Evolutionary conservation across 805 yeast species (phyloP).

Genomic region (Teunomyces stri): DNA sequence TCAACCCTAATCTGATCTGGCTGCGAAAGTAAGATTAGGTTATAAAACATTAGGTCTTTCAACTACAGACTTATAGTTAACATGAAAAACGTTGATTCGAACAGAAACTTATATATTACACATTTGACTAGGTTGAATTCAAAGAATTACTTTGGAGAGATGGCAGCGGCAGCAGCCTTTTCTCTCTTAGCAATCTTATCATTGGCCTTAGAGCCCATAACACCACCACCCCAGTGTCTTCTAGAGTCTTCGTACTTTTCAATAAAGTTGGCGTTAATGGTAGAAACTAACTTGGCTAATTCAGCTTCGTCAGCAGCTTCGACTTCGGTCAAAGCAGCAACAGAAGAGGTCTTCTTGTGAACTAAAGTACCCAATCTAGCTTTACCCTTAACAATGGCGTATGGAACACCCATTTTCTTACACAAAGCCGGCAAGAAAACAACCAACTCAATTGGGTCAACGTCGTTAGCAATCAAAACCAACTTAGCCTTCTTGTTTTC

Average conservation of each 20-base stretch:
- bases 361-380: slow-evolving; percentile 57
- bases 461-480: slow-evolving; percentile 97
- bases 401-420: slow-evolving; percentile 98
- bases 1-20: not conserved
- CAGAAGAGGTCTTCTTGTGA: slow-evolving; percentile 96
- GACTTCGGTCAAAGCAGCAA: slow-evolving; percentile 96
- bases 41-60: too few species aligned
- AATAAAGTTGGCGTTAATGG: slow-evolving; percentile 88
- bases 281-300: slow-evolving; percentile 86
- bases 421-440: slow-evolving; percentile 97
- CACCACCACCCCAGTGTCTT: slow-evolving; percentile 99
- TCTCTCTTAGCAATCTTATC: slow-evolving; percentile 79
- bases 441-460: slow-evolving; percentile 98
- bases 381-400: slow-evolving; percentile 45
- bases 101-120: not conserved
- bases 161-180: slow-evolving; percentile 45
- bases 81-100: slow-evolving; percentile 4
- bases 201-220: slow-evolving; percentile 91
- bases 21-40: too few species aligned
- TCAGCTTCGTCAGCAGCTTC: slow-evolving; percentile 91
- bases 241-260: slow-evolving; percentile 94
- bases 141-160: slow-evolving; percentile 6
- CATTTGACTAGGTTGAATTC: not conserved
- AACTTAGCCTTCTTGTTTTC: slow-evolving; percentile 99
- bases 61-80: not conserved